Base-by-base conservation (phyloP, 1,284 basidiomycete genomes). In the Tetrapyrgos nigripes region DNA sequence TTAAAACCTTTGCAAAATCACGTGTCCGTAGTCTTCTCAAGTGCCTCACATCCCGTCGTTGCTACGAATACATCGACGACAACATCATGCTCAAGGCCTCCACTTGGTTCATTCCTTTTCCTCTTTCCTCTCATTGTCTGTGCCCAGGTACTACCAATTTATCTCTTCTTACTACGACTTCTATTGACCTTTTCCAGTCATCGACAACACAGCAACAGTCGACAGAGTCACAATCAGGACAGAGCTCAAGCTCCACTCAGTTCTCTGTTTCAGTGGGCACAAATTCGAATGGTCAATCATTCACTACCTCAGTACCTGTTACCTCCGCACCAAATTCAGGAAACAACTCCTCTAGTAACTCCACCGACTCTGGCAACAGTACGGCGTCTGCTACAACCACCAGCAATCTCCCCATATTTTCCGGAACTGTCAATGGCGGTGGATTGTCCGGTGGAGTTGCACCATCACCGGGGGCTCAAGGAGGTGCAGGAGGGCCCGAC, bases 401-500 rank as follows among this genome's bases (percentile, higher is more conserved):
- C 8, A 55, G 53, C 8, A 46, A 52, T 33, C 54, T 54, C 4
- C 40, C 49, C n/a, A 53, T 54, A 51, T 51, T 50, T 24, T 28
- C 50, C 17, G 43, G 43, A 26, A 49, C 59, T 4, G 29, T 60
- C n/a, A 27, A 43, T 24, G 54, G 50, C 21, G 59, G 59, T 10
- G 59, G 59, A 23, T 33, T 45, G 4, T 33, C 33, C 8, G 47
- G 28, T 37, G 59, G 59, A 13, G 43, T 24, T 23, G 50, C 50
- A 28, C 50, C 56, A n/a, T 24, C 43, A 21, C 56, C 56, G 10
- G 56, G 50, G 23, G 40, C 31, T 2, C 27, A 43, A 33, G 56
- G 35, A 9, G 24, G 35, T 50, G 58, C 53, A 23, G 50, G 35
- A 43, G 59, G 59, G n/a, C 59, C 59, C 26, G 31, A 56, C 33